These are phyloP conservation scores for Collybia nuda DNA, from an alignment of 768 basidiomycete genomes.

Conservation along the genomic window DNA sequence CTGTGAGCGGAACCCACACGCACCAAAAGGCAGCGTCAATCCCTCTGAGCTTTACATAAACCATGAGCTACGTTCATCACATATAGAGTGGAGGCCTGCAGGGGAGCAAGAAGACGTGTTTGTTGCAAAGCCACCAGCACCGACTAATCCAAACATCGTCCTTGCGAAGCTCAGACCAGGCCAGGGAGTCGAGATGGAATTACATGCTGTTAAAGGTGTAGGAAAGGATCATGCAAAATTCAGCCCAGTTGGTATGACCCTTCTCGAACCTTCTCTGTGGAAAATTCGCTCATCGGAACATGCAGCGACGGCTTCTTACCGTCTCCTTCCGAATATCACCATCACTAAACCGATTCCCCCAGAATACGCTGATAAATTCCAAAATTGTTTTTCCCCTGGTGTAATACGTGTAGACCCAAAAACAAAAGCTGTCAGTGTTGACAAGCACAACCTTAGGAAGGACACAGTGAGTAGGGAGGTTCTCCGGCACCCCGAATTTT, in stretches of 20 bases:
- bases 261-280: not conserved
- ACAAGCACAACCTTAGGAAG: constrained; percentile 65
- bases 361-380: constrained; percentile 78
- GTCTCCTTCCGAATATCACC: constrained; percentile 84
- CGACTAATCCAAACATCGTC: constrained; percentile 82
- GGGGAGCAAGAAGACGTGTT: constrained; percentile 78
- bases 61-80: constrained; percentile 63
- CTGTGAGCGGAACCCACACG: constrained; percentile 62
- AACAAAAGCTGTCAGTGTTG: constrained; percentile 62
- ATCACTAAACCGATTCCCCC: constrained; percentile 75
- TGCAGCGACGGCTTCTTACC: constrained; percentile 92
- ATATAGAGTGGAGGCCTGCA: constrained; percentile 76
- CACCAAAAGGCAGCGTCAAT: constrained; percentile 51
- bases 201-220: constrained; percentile 90
- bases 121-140: constrained; percentile 48
- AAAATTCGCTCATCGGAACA: not conserved
- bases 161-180: constrained; percentile 91
- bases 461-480: constrained; percentile 94
- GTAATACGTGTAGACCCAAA: constrained; percentile 64
- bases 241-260: constrained; percentile 79
- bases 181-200: constrained; percentile 79
- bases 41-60: constrained; percentile 70
- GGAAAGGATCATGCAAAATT: constrained; percentile 98
- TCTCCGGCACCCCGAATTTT: constrained; percentile 88
- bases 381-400: constrained; percentile 83